These are phyloP conservation scores for Solanum hybrid DNA, from an alignment of 305 asterid species.

Conservation along the genomic window DNA sequence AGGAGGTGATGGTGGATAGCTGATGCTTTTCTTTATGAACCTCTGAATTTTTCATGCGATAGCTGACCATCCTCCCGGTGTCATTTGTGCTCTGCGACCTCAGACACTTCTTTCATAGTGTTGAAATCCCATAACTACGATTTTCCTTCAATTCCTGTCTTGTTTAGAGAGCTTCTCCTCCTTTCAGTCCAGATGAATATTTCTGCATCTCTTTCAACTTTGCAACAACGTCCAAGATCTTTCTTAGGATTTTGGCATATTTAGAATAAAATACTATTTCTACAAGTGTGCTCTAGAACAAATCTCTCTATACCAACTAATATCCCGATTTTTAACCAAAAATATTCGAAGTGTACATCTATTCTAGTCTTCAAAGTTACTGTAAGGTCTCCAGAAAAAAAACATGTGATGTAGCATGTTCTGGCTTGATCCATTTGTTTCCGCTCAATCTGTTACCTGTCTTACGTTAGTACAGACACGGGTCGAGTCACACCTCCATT, in stretches of 20 bases:
- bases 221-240: background rate
- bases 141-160: background rate
- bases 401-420: background rate
- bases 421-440: background rate
- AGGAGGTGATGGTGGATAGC: background rate
- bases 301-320: background rate
- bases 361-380: background rate
- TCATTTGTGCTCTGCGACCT: background rate
- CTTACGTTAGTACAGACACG: background rate
- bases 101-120: background rate
- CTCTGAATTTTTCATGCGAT: background rate
- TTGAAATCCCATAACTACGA: background rate
- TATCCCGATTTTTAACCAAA: background rate
- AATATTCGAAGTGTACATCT: background rate
- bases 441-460: background rate
- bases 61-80: background rate
- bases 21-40: background rate
- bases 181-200: background rate
- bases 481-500: background rate
- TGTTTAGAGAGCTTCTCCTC: background rate
- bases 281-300: background rate
- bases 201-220: constrained; percentile 1
- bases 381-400: background rate
- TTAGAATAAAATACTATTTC: background rate
- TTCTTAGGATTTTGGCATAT: background rate